phyloP scores from a whole-genome alignment of 805 yeast species.

The Pichia kluyveri region DNA sequence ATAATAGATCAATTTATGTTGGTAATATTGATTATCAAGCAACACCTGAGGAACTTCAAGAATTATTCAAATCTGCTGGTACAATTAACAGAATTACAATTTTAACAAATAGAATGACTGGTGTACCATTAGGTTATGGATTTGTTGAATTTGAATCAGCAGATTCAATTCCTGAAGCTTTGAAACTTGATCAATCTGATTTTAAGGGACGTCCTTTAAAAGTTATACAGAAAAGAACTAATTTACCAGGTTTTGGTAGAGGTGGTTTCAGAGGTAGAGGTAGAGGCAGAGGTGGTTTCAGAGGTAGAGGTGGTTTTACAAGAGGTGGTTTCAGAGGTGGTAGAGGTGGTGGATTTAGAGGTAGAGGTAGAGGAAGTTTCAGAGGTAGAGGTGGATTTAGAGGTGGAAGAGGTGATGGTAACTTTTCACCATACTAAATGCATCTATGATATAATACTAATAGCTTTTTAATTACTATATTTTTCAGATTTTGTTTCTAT shows the following conservation, averaged over 20 bases:
- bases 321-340: conserved; percentile 23
- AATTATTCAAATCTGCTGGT: conserved; percentile 63
- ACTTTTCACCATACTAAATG: conserved; percentile 19
- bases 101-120: conserved; percentile 60
- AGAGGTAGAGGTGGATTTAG: conserved; percentile 12
- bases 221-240: conserved; percentile 72
- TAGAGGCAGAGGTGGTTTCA: conserved; percentile 25
- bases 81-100: conserved; percentile 75
- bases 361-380: conserved; percentile 29
- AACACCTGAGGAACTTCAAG: conserved; percentile 71
- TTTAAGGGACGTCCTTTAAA: conserved; percentile 66
- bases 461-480: no score
- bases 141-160: conserved; percentile 75
- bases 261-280: conserved; percentile 30
- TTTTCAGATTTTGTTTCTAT: no score
- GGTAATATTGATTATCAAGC: conserved; percentile 79
- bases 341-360: conserved; percentile 15
- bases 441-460: no score
- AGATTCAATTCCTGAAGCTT: conserved; percentile 54
- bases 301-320: conserved; percentile 21
- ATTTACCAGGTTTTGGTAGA: conserved; percentile 59
- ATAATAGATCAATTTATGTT: conserved; percentile 67
- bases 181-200: conserved; percentile 50
- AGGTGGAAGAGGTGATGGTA: conserved; percentile 2
- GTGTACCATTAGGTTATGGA: conserved; percentile 82